Conservation (phyloP, 2,329 filamentous ascomycete genomes). For the Xylariaceae sp. region DNA sequence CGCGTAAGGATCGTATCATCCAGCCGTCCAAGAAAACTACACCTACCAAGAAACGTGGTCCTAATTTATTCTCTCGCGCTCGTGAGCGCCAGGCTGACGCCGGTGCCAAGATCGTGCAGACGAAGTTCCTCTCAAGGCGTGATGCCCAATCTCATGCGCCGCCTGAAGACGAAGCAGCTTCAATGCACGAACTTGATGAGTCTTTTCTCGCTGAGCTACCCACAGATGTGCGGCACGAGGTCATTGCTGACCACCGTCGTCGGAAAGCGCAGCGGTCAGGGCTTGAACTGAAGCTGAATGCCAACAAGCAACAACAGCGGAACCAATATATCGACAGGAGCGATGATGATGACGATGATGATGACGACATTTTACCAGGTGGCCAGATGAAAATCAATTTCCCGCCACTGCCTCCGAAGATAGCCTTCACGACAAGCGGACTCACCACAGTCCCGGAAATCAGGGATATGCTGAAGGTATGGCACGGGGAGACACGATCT, state of each 20-base stretch:
- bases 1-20: slow-evolving; percentile 51
- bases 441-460: slow-evolving; percentile 53
- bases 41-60: slow-evolving; percentile 61
- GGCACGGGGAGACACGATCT: slow-evolving; percentile 66
- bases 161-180: neutral
- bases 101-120: slow-evolving; percentile 63
- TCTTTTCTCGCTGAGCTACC: slow-evolving; percentile 81
- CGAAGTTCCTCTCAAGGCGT: slow-evolving; percentile 52
- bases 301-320: slow-evolving; percentile 7
- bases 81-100: slow-evolving; percentile 49
- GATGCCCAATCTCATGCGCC: neutral
- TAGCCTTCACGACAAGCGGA: slow-evolving; percentile 40
- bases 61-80: slow-evolving; percentile 37
- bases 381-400: slow-evolving; percentile 45
- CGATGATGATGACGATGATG: slow-evolving; percentile 10
- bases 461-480: slow-evolving; percentile 68
- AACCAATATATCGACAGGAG: slow-evolving; percentile 9
- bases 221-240: slow-evolving; percentile 71
- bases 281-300: slow-evolving; percentile 37
- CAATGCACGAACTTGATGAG: slow-evolving; percentile 47
- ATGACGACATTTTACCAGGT: slow-evolving; percentile 16
- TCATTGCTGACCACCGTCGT: slow-evolving; percentile 69
- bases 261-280: slow-evolving; percentile 55
- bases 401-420: slow-evolving; percentile 39
- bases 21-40: slow-evolving; percentile 50